Evolutionary conservation across 2,329 filamentous ascomycete genomes (phyloP), one percentile per base, ranked within the genome.

Genomic region (Ophiognomonia clavigignenti-juglandacearum): DNA sequence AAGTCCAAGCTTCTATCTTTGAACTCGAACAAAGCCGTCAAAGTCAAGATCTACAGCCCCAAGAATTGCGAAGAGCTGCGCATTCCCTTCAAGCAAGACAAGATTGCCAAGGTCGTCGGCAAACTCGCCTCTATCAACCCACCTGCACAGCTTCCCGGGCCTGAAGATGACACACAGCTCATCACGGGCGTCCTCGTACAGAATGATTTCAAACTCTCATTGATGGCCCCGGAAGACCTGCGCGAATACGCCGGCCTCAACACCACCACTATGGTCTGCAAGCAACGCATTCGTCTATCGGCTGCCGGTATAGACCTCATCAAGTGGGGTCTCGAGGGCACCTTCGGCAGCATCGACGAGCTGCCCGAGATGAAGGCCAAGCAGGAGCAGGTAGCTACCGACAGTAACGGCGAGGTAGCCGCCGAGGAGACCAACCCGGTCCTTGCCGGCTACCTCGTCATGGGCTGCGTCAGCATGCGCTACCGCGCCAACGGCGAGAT

Each of bases 241-340:
- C 84, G 90, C 51, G 93, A 98, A 66, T 98, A 96, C 63, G 93
- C 93, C 1, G 93, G 93, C n/a, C 72, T 98, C 24, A 96, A 90
- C 3, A 97, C 93, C 0, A 97, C 93, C 0, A 95, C 88, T 1
- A 92, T 98, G 48, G 82, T 85, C 14, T 98, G 93, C 73, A 90
- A 89, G 58, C 92, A 98, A 65, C 86, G 89, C 50, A 78, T 98
- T 51, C 92, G 82, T 0, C 78, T 98, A 9, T 90, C 82, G 56
- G 89, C 91, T 4, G 93, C 92, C 1, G 91, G 91, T 43, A 80
- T 95, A 45, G 92, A 96, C 46, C 74, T 98, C 35, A 91, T 98
- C 55, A 85, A 83, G 59, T 98, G 93, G 93, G 89, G 88, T 2
- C 76, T 98, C 0, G 90, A 96, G 64, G 88, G 91, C 51, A 96